Evolutionary conservation across 2,329 filamentous ascomycete species (phyloP), one percentile per base, ranked within the genome.

Genomic region (Curvularia spicifera): DNA sequence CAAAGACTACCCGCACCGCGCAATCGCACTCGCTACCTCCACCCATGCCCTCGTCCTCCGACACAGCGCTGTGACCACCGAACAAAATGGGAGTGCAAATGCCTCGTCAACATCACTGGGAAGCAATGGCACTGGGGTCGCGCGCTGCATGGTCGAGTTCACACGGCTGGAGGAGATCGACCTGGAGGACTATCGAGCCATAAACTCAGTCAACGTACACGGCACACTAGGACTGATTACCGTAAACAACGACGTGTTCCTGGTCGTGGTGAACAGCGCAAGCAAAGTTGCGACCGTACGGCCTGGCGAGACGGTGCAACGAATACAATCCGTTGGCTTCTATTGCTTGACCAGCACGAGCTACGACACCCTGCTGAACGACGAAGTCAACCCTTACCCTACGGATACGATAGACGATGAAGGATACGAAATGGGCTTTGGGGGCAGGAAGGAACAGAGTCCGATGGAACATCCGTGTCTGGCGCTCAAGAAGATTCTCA

Each of bases 211-310:
- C 46, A 88, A 88, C 15, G 89, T 93, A 33, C 89, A 92, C 73
- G 94, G 94, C 54, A 98, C 93, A 0, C 81, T 98, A 45, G 94
- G 94, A 1, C 81, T 98, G 61, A 94, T 97, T 67, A 90, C 92
- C 0, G 85, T 96, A 61, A 87, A 88, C 62, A 84, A 87, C 59
- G 92, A 97, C 80, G 89, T 97, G 13, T 98, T 98, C 75, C 82
- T 98, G 15, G 95, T 93, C 60, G 90, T 97, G 56, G 91, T 98
- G 52, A 96, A 91, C 28, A 87, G 88, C 45, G 90, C 91, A 37
- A 84, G 86, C 20, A 87, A 89, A 61, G 92, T 93, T 5, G 94
- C 93, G 15, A 92, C 87, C 1, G 84, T 97, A 47, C 85, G 93
- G 47, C 93, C 93, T 0, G 91, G 91, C 46, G 94, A 98, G 81